Conservation (phyloP, 108 stramenopile species). For the Thalassiosira profunda region DNA sequence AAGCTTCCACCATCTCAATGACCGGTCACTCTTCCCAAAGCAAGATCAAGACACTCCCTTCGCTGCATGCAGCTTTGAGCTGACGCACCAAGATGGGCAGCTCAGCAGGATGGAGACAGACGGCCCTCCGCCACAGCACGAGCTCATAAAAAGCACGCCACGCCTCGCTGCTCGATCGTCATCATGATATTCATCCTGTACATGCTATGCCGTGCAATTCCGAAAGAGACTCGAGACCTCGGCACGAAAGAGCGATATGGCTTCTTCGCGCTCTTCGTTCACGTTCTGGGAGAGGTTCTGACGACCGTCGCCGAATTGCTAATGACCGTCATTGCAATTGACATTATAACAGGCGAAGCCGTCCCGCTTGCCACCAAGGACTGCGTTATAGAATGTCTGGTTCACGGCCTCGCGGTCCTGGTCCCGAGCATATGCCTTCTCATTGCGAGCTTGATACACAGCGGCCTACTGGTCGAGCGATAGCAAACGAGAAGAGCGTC, state of each 20-base stretch:
- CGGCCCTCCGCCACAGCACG: no score
- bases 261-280: not conserved
- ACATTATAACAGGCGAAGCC: not conserved
- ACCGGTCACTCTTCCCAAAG: no score
- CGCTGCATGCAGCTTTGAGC: no score
- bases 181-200: not conserved
- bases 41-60: no score
- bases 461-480: not conserved
- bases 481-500: no score
- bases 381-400: not conserved
- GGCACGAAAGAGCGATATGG: conserved; percentile 4
- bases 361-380: not conserved
- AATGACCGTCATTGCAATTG: not conserved
- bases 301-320: not conserved
- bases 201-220: conserved; percentile 4
- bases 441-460: not conserved
- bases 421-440: not conserved
- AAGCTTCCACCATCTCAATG: no score
- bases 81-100: no score
- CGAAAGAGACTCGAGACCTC: not conserved
- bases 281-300: not conserved
- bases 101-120: no score
- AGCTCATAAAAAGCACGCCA: no score
- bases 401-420: not conserved
- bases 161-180: not conserved